A percentile compares a stretch with the other conserved stretches of the same genome.
Conservation (phyloP, 1,284 basidiomycete genomes). For the Fistulina hepatica region DNA sequence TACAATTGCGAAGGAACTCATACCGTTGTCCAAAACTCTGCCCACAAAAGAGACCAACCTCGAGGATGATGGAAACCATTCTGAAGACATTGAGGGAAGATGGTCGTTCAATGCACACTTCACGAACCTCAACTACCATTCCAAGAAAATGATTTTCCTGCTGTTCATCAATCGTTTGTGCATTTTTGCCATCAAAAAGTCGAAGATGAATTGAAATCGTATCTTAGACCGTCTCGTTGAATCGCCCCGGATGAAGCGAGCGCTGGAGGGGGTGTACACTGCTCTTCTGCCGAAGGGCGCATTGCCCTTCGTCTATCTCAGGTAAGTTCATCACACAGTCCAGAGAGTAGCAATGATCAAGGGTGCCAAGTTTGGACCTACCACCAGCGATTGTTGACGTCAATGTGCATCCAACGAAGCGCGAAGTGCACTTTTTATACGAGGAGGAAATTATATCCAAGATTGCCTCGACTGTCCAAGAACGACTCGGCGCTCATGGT, state of each 20-base stretch:
- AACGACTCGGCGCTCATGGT: constrained; percentile 55
- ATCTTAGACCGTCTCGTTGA: constrained; percentile 85
- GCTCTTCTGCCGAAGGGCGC: constrained; percentile 86
- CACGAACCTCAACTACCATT: constrained; percentile 84
- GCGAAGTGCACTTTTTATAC: constrained; percentile 91
- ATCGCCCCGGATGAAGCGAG: constrained; percentile 76
- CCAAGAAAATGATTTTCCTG: constrained; percentile 76
- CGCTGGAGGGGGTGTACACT: constrained; percentile 81
- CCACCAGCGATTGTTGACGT: constrained; percentile 88
- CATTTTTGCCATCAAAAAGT: background rate
- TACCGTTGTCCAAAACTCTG: constrained; percentile 36
- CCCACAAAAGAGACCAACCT: constrained; percentile 14
- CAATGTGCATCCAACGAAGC: constrained; percentile 97
- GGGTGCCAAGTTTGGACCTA: constrained; percentile 55
- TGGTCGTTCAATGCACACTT: constrained; percentile 72
- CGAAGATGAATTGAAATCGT: constrained; percentile 4
- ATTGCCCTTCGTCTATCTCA: constrained; percentile 87
- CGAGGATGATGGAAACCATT: constrained; percentile 18
- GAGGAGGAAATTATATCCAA: constrained; percentile 82
- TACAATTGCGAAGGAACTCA: constrained; percentile 71
- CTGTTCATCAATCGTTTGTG: constrained; percentile 94
- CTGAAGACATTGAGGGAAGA: constrained; percentile 20
- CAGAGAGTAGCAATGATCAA: background rate
- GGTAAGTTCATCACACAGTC: constrained; percentile 32
- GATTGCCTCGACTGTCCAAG: constrained; percentile 67